Conservation (phyloP, 2,329 filamentous ascomycete genomes). For the Penicillium sumatraense region DNA sequence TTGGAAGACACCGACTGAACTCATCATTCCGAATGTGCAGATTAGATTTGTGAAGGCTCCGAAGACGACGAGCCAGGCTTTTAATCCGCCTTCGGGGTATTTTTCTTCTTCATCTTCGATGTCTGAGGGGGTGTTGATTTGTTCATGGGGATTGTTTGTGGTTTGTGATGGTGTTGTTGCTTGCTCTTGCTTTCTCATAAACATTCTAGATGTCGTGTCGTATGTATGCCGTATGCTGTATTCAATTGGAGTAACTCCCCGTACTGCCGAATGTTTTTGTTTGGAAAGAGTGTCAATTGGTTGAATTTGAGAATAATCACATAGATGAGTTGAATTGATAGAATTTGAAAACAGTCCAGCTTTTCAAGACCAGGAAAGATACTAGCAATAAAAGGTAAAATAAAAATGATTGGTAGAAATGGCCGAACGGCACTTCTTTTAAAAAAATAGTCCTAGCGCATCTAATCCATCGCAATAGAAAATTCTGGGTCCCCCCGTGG, state of each 20-base stretch:
- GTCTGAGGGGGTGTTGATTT: neutral
- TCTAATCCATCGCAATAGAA: neutral
- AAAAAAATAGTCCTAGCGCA: neutral
- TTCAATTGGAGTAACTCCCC: no score
- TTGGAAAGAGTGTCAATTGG: no score
- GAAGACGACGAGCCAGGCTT: constrained; percentile 8
- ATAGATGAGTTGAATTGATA: neutral
- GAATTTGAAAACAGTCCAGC: neutral
- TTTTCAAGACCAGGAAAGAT: neutral
- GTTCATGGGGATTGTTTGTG: neutral
- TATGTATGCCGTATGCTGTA: no score
- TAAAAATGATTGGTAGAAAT: neutral
- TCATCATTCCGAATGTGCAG: constrained; percentile 3
- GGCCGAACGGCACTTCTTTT: neutral
- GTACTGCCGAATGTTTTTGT: no score
- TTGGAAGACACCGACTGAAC: constrained; percentile 58
- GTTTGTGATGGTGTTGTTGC: neutral
- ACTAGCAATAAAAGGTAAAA: neutral
- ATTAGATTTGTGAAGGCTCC: neutral
- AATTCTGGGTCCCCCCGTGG: neutral
- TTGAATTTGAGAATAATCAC: neutral
- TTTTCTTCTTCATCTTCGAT: neutral
- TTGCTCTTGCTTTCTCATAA: neutral
- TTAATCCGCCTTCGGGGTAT: constrained; percentile 5
- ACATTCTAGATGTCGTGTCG: neutral